Evolutionary conservation across 345 rosid species (phyloP), one percentile per base, ranked within the genome.

Genomic region (Ricinus communis): DNA sequence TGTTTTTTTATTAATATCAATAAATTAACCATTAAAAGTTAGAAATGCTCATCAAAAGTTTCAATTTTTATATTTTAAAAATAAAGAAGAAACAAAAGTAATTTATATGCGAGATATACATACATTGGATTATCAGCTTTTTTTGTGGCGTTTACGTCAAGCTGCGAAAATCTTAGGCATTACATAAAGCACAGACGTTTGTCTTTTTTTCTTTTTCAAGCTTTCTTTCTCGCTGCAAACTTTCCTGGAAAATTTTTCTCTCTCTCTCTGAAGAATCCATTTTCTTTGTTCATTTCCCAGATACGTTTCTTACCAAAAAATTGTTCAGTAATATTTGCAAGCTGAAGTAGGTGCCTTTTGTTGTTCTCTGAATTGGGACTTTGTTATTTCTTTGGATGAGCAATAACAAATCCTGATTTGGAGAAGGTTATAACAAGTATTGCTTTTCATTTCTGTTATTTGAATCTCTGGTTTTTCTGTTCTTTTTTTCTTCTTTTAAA

Each of bases 71-170:
- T 55, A 1, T 25, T 53, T 8, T 45, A 36, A 1, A 57, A 1
- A 6, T 16, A 8, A 16, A 18, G 15, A 9, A 58, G 31, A 66
- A 11, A 58, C 1, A 30, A 45, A 27, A 50, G 5, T 2, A 19
- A 45, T 11, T 47, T 2, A 0, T 15, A 11, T 28, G 19, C 4
- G 16, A 43, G 5, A n/a, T 11, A 15, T 16, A n/a, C 2, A 24
- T 5, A 27, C 62, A 15, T 65, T 38, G 61, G 65, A 18, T 68
- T 52, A 15, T 53, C 51, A 71, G 74, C 46, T 75, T 69, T 68
- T 43, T n/a, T 73, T 73, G 76, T 84, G 80, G 82, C 82, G 85
- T 82, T 78, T 59, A 74, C 85, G 87, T 76, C n/a, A 76, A 80
- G 81, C 82, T 62, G 75, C n/a, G 69, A 75, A 66, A 82, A 71